Conservation (phyloP, 1,139 yeast species). For the Suhomyces guaymorum region DNA sequence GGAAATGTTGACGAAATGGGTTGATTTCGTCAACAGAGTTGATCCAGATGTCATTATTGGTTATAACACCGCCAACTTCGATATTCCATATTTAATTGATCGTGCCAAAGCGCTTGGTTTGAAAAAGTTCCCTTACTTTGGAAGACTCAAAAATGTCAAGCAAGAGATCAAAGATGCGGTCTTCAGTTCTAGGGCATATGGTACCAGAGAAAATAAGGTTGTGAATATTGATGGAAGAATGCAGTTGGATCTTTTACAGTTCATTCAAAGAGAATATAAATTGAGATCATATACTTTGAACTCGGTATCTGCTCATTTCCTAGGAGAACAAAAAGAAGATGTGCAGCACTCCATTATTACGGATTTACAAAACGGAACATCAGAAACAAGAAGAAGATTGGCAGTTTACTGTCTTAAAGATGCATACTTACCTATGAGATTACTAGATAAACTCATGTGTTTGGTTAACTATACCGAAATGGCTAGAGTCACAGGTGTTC, state of each 20-base stretch:
- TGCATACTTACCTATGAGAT: slow-evolving; percentile 85
- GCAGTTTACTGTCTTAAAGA: slow-evolving; percentile 98
- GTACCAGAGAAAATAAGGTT: slow-evolving; percentile 89
- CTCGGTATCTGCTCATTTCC: slow-evolving; percentile 91
- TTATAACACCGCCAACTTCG: slow-evolving; percentile 91
- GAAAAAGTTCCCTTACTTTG: slow-evolving; percentile 78
- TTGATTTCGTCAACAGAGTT: slow-evolving; percentile 73
- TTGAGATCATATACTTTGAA: slow-evolving; percentile 91
- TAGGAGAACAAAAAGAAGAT: slow-evolving; percentile 96
- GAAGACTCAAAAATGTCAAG: slow-evolving; percentile 64
- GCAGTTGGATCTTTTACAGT: slow-evolving; percentile 91
- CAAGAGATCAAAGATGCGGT: slow-evolving; percentile 81
- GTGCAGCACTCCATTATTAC: slow-evolving; percentile 97
- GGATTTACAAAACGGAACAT: slow-evolving; percentile 86
- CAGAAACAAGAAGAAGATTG: slow-evolving; percentile 88
- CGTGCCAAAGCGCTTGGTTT: slow-evolving; percentile 77
- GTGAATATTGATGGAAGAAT: slow-evolving; percentile 94
- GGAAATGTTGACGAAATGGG: slow-evolving; percentile 85
- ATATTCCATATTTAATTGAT: slow-evolving; percentile 87
- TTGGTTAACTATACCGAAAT: slow-evolving; percentile 95
- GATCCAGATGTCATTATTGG: slow-evolving; percentile 98
- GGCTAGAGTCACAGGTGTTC: slow-evolving; percentile 99
- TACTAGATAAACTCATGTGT: slow-evolving; percentile 92
- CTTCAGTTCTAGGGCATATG: slow-evolving; percentile 94
- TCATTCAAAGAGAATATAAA: slow-evolving; percentile 91